These are phyloP conservation scores for Teunomyces tritomae DNA, from an alignment of 805 yeast species.

Conservation along the genomic window DNA sequence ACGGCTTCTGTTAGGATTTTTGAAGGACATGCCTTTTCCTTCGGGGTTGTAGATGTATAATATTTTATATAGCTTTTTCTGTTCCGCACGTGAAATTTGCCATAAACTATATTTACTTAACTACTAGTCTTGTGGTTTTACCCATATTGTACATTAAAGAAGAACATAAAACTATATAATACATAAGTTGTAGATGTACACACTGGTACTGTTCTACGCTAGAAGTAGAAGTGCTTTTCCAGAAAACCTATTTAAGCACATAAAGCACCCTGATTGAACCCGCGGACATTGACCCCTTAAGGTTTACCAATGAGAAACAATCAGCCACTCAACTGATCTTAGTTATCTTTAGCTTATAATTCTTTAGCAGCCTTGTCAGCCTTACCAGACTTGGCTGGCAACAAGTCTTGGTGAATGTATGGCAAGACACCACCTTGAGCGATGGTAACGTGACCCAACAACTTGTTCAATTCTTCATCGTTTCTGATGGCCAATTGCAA, in stretches of 20 bases:
- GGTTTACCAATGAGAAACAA: not conserved
- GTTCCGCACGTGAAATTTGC: not conserved
- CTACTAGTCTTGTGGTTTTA: not conserved
- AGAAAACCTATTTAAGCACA: conserved; percentile 2
- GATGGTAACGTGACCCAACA: conserved; percentile 78
- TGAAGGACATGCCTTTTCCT: not conserved
- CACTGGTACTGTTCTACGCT: conserved; percentile 1
- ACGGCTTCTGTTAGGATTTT: not conserved
- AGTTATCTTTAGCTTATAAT: conserved; percentile 37
- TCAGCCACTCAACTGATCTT: not conserved
- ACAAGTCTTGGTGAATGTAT: conserved; percentile 90
- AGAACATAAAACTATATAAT: conserved; percentile 4
- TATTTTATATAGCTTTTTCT: not conserved
- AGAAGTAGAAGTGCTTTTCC: conserved; percentile 3
- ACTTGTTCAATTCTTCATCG: conserved; percentile 97
- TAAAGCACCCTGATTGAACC: not conserved
- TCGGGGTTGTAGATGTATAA: not conserved
- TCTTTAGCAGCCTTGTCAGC: conserved; percentile 64
- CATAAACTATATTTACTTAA: no score
- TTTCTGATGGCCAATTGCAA: conserved; percentile 98
- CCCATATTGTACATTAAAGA: conserved; percentile 4
- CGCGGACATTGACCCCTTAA: not conserved
- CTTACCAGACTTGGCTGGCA: conserved; percentile 73
- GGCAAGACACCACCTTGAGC: conserved; percentile 99
- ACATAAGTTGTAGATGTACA: conserved; percentile 2